A percentile compares a stretch with the other conserved stretches of the same genome.
These are phyloP conservation scores for Globisporangium iwayamae DNA, from an alignment of 352 stramenopile species.

Conservation along the genomic window DNA sequence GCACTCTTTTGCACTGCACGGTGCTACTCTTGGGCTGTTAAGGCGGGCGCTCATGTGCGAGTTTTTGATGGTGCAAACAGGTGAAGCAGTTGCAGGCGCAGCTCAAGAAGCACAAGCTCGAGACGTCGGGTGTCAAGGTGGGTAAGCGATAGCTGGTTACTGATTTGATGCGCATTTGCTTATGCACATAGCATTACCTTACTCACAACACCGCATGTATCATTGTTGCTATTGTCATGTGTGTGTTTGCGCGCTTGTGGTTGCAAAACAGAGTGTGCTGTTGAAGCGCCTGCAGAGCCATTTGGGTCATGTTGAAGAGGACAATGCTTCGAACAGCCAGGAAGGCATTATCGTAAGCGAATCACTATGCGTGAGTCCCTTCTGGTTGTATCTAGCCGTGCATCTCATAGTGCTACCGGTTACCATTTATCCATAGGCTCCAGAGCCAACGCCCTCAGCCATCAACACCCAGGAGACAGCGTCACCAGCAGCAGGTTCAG, in stretches of 20 bases:
- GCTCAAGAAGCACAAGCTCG: slow-evolving; percentile 37
- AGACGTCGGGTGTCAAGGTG: slow-evolving; percentile 40
- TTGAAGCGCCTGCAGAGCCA: slow-evolving; percentile 32
- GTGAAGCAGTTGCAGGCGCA: slow-evolving; percentile 52
- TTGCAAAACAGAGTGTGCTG: slow-evolving; percentile 26
- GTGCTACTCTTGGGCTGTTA: neutral
- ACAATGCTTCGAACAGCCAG: neutral
- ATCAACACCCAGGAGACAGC: neutral
- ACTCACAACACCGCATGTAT: too few species aligned
- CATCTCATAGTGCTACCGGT: neutral
- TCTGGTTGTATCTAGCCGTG: neutral
- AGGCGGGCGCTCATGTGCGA: neutral
- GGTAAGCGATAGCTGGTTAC: slow-evolving; percentile 9
- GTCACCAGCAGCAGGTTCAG: neutral
- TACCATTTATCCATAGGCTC: neutral
- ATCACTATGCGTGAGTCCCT: neutral
- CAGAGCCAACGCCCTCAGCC: neutral
- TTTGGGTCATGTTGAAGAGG: slow-evolving; percentile 11
- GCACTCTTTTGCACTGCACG: neutral
- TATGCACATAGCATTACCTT: too few species aligned
- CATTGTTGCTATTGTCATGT: neutral
- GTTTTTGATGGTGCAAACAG: slow-evolving; percentile 14
- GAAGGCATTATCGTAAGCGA: slow-evolving; percentile 1
- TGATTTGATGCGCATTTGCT: neutral
- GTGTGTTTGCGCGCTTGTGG: neutral